Conservation (phyloP, 1,284 basidiomycete species). For the Athelia psychrophila region DNA sequence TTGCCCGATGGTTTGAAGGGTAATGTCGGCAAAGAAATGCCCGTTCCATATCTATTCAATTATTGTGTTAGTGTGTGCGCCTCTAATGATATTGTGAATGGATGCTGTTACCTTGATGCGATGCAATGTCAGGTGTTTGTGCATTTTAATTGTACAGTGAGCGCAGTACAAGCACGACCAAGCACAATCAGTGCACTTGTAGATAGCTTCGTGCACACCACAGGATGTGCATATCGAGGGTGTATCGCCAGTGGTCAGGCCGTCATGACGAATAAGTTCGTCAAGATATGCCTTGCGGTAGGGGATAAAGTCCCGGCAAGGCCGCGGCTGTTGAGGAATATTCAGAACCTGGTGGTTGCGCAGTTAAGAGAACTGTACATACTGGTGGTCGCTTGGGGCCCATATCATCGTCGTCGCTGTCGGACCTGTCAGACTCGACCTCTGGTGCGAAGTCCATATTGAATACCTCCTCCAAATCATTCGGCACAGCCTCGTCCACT, state of each 20-base stretch:
- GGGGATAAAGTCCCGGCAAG: background rate
- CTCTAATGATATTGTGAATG: background rate
- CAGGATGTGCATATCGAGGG: background rate
- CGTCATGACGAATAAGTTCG: background rate
- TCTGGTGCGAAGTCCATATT: too few species aligned
- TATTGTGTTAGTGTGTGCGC: background rate
- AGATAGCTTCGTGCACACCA: background rate
- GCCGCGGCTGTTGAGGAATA: background rate
- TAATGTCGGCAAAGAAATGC: background rate
- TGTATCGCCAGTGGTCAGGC: background rate
- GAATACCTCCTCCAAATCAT: too few species aligned
- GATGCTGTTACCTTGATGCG: background rate
- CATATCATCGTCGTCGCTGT: too few species aligned
- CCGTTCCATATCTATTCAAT: background rate
- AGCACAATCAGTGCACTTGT: background rate
- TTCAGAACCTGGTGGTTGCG: background rate
- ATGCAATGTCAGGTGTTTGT: background rate
- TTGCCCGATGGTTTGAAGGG: conserved; percentile 2
- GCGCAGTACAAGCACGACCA: background rate
- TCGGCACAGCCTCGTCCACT: too few species aligned
- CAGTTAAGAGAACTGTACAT: background rate
- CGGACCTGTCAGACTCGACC: too few species aligned
- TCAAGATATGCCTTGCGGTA: background rate
- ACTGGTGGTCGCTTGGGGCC: background rate
- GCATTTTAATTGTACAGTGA: background rate